Evolutionary conservation across 2,329 filamentous ascomycete genomes (phyloP).

Genomic region (Colletotrichum graminicola): DNA sequence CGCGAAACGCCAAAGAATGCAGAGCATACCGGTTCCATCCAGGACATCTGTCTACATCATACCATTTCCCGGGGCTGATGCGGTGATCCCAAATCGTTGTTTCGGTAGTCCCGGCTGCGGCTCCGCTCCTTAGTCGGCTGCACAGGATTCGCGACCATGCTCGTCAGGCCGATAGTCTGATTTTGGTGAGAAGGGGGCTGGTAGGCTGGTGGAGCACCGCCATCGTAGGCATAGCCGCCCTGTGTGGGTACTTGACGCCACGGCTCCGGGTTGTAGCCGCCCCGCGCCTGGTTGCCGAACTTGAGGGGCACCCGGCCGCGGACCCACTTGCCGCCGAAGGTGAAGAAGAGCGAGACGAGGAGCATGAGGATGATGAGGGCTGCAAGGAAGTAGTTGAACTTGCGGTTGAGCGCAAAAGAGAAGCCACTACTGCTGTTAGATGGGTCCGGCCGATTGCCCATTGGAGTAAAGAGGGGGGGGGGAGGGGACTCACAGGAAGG

Average conservation of each 20-base stretch:
- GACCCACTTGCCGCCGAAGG: conserved; percentile 48
- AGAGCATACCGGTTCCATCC: not conserved
- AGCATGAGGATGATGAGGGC: conserved; percentile 59
- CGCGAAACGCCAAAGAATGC: conserved; percentile 5
- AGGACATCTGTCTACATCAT: not conserved
- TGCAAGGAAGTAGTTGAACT: conserved; percentile 61
- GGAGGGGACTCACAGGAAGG: conserved; percentile 62
- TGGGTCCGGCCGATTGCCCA: not conserved
- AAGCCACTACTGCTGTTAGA: conserved; percentile 61
- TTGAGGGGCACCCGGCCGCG: conserved; percentile 29
- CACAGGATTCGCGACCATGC: conserved; percentile 33
- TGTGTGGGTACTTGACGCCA: conserved; percentile 35
- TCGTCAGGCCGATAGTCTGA: conserved; percentile 38
- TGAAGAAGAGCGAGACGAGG: conserved; percentile 52
- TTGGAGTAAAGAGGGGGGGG: not conserved
- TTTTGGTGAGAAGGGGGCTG: conserved; percentile 34
- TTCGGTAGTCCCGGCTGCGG: conserved; percentile 37
- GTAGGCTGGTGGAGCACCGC: conserved; percentile 32
- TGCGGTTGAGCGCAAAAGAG: conserved; percentile 64
- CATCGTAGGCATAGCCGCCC: conserved; percentile 32
- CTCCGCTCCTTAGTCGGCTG: conserved; percentile 37
- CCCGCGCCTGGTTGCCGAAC: conserved; percentile 27
- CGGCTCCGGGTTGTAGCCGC: conserved; percentile 41
- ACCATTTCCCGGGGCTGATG: conserved; percentile 42
- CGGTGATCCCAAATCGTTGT: conserved; percentile 35